Percentiles rank a stretch among this genome's conserved stretches.
Evolutionary conservation across 257 asterid genomes (phyloP).

Genomic region (Solanum bulbocastanum): DNA sequence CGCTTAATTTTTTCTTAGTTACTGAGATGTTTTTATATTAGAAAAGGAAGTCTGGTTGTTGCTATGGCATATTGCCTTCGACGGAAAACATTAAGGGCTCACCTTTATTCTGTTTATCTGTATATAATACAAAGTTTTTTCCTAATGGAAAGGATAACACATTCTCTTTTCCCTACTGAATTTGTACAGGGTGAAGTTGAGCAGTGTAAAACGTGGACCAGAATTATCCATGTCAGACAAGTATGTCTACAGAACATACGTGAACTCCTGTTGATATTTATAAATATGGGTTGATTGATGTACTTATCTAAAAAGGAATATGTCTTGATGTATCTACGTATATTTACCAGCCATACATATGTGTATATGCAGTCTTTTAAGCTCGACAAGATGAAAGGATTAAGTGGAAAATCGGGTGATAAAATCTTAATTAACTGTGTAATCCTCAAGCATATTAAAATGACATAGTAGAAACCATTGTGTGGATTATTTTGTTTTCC

Average conservation of each 20-base stretch:
- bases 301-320: not conserved
- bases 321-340: not conserved
- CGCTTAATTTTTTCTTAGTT: not conserved
- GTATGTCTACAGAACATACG: slow-evolving; percentile 28
- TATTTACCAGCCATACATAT: not conserved
- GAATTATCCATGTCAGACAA: slow-evolving; percentile 58
- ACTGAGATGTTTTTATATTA: not conserved
- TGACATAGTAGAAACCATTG: not conserved
- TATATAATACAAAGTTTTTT: not conserved
- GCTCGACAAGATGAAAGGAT: not conserved
- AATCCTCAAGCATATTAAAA: not conserved
- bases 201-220: slow-evolving; percentile 44
- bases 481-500: not conserved
- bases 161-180: not conserved
- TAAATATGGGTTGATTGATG: not conserved
- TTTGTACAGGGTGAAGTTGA: slow-evolving; percentile 46
- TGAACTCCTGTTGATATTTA: not conserved
- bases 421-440: not conserved
- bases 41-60: not conserved
- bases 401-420: not conserved
- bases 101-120: not conserved
- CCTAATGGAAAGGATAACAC: not conserved
- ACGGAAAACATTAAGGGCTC: not conserved
- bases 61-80: not conserved
- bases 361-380: not conserved